Percentiles rank a stretch among this genome's conserved stretches.
These are phyloP conservation scores for Ophiostoma perfectum DNA, from an alignment of 2,329 filamentous ascomycete species.

Conservation along the genomic window DNA sequence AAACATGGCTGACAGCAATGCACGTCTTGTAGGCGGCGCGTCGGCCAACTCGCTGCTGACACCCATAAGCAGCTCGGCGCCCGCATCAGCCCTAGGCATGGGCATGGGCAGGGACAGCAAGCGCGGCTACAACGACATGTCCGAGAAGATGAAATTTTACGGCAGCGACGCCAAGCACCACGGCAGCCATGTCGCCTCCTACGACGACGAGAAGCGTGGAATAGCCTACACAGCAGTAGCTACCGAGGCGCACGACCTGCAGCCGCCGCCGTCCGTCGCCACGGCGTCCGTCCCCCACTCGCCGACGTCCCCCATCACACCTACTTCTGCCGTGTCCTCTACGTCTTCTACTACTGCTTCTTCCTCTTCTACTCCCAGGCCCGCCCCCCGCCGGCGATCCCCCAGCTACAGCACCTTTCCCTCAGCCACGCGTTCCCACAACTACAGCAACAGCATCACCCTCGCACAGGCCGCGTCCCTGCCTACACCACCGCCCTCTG, in stretches of 20 bases:
- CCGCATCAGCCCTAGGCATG: conserved; percentile 35
- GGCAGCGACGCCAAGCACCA: neutral
- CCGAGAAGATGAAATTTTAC: conserved; percentile 4
- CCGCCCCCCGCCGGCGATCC: conserved; percentile 7
- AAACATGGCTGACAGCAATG: conserved; percentile 11
- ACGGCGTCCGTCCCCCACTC: neutral
- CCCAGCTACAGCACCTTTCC: conserved; percentile 24
- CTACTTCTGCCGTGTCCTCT: neutral
- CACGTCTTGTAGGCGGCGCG: neutral
- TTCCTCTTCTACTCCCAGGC: neutral
- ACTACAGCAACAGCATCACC: conserved; percentile 7
- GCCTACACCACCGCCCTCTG: neutral
- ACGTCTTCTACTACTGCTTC: neutral
- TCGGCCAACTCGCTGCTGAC: neutral
- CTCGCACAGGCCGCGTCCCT: neutral
- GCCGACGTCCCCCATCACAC: neutral
- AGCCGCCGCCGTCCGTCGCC: neutral
- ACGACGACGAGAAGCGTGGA: conserved; percentile 9
- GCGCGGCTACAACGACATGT: conserved; percentile 8
- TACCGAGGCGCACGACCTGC: neutral
- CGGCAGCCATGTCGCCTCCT: neutral
- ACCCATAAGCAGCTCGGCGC: neutral
- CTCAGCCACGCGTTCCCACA: neutral
- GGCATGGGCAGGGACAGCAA: neutral
- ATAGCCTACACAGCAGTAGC: neutral